Conservation (phyloP, 805 yeast species). For the Saccharomyces jurei region DNA sequence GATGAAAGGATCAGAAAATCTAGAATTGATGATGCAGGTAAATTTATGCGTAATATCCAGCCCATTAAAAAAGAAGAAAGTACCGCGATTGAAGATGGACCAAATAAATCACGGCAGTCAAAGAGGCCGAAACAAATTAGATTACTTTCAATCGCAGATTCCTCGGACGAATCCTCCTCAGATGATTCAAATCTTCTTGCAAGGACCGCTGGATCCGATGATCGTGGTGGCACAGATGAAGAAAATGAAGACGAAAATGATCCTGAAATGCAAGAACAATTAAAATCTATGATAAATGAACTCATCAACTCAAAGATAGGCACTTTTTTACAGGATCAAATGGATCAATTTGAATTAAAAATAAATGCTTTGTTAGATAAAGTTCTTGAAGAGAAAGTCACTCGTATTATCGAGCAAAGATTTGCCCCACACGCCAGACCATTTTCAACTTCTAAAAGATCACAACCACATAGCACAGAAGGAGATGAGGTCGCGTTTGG, state of each 20-base stretch:
- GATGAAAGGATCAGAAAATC: conserved; percentile 14
- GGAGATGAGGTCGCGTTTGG: neutral
- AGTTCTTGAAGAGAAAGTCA: conserved; percentile 10
- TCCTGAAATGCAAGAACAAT: conserved; percentile 19
- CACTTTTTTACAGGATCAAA: conserved; percentile 12
- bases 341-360: conserved; percentile 10
- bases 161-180: neutral
- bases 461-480: neutral
- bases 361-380: conserved; percentile 8
- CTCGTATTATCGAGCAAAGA: neutral
- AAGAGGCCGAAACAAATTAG: neutral
- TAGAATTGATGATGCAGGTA: neutral
- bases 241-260: conserved; percentile 8
- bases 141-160: conserved; percentile 3
- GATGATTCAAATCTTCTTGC: neutral
- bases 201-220: neutral
- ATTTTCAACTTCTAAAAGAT: neutral
- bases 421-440: neutral
- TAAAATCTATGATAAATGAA: conserved; percentile 22
- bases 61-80: conserved; percentile 7
- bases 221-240: conserved; percentile 8
- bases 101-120: neutral
- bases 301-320: conserved; percentile 20
- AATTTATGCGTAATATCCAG: neutral
- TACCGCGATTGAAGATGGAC: conserved; percentile 6